Percentiles rank a stretch among this genome's conserved stretches.
phyloP scores from a whole-genome alignment of 177 flowering plant species.

The Vitis hybrid region DNA sequence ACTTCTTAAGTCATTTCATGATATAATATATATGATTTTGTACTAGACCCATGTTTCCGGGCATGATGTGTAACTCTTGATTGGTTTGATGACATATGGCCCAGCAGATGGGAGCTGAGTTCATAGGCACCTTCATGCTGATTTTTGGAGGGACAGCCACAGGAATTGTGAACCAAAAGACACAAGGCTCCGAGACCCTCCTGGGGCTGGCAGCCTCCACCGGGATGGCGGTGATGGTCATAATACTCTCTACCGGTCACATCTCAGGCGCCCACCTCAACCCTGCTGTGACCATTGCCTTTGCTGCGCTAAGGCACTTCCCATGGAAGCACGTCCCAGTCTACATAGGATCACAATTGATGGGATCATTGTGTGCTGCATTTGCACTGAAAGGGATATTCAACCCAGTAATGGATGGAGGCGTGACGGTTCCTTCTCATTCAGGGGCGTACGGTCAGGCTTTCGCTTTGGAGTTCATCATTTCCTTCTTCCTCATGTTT shows the following conservation, averaged over 20 bases:
- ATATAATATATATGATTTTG: too few relatives aligned
- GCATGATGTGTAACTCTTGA: too few relatives aligned
- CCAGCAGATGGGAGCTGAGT: conserved; percentile 79
- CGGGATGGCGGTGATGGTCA: conserved; percentile 82
- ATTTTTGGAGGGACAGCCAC: conserved; percentile 73
- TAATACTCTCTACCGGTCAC: conserved; percentile 76
- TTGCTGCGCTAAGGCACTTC: conserved; percentile 70
- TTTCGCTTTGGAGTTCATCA: conserved; percentile 77
- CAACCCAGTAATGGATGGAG: conserved; percentile 68
- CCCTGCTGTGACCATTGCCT: conserved; percentile 75
- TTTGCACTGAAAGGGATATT: conserved; percentile 58
- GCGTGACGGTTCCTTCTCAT: conserved; percentile 64
- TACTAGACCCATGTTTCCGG: too few relatives aligned
- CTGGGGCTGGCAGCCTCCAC: conserved; percentile 61
- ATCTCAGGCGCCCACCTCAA: conserved; percentile 92
- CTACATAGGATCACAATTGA: conserved; percentile 63
- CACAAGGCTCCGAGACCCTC: conserved; percentile 57
- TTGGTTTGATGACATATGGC: too few relatives aligned
- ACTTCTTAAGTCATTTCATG: neutral
- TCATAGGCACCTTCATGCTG: conserved; percentile 77
- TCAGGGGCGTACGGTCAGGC: conserved; percentile 55
- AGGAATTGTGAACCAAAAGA: conserved; percentile 78
- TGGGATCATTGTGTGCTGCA: conserved; percentile 67
- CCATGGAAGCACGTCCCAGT: conserved; percentile 81
- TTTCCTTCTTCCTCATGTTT: conserved; percentile 86